Base-by-base conservation (phyloP, 345 rosid genomes). In the Hibiscus trionum region DNA sequence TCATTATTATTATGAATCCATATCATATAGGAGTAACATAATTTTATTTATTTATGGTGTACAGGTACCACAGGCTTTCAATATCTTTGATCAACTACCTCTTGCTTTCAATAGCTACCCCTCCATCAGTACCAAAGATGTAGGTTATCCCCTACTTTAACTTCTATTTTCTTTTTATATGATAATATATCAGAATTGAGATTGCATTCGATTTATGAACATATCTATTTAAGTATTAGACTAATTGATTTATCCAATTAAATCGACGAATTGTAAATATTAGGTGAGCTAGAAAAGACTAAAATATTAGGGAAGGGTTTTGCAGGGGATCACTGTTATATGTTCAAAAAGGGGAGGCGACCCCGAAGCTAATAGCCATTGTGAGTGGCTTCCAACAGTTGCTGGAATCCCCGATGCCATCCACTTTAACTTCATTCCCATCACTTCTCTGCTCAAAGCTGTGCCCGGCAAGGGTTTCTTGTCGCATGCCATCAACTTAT, bases 401-500 rank as follows among this genome's bases (percentile, higher is more conserved):
- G 81, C 86, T 16, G 79, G 82, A 11, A 86, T 24, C 69, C 93
- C 99, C 0, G 99, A 95, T 14, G 96, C 93, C 7, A 78, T 90
- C 69, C 82, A 86, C 1, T 95, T 85, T 75, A 86, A 49, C 82
- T 88, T 92, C 82, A 78, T 92, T 60, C 97, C 99, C 26, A 89
- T 95, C 61, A 90, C 97, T 70, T 89, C 97, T 76, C 88, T 95
- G 1, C 91, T 95, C 16, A 85, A 84, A 55, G 88, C 84, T 31
- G 85, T 87, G 57, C 88, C 93, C 58, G 99, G 99, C 60, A 86
- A 75, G 63, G 97, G 97, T 59, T 87, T 95, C 80, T 69, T 95
- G 31, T 88, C 97, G 7, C 99, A 95, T 74, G 99, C 99, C 72
- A 90, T 95, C 84, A 90, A 93, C 78, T 91, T 95, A 68, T 95